These are phyloP conservation scores for Carallia brachiata DNA, from an alignment of 345 rosid genomes.

Conservation along the genomic window DNA sequence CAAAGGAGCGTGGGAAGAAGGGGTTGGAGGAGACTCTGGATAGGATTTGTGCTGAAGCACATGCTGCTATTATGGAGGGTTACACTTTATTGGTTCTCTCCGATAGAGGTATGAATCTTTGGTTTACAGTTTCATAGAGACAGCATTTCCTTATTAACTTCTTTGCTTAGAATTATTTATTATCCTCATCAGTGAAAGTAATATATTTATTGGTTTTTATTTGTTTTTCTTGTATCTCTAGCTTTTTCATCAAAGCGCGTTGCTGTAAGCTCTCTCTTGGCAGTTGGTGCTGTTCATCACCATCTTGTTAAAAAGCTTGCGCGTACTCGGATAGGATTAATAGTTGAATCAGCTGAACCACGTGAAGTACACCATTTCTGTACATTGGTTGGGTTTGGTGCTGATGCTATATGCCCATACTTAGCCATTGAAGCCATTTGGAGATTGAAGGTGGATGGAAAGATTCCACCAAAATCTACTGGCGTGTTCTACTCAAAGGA, in stretches of 20 bases:
- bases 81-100: constrained; percentile 85
- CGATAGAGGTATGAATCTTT: constrained; percentile 70
- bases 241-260: constrained; percentile 80
- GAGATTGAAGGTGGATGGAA: constrained; percentile 94
- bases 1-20: constrained; percentile 71
- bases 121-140: too few relatives aligned
- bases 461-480: constrained; percentile 80
- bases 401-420: constrained; percentile 97
- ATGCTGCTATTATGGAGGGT: constrained; percentile 78
- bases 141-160: too few relatives aligned
- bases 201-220: constrained; percentile 2
- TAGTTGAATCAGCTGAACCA: constrained; percentile 97
- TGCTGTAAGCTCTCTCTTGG: constrained; percentile 95
- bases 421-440: constrained; percentile 78
- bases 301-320: constrained; percentile 85
- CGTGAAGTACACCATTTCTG: constrained; percentile 99
- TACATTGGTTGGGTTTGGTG: constrained; percentile 94
- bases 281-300: constrained; percentile 98
- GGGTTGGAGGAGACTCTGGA: constrained; percentile 88
- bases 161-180: too few relatives aligned
- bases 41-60: constrained; percentile 89
- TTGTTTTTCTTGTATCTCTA: constrained; percentile 20
- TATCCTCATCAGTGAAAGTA: neutral
- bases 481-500: constrained; percentile 84
- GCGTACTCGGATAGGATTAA: constrained; percentile 87